Base-by-base conservation (phyloP, 2,329 filamentous ascomycete species). In the Colletotrichum viniferum region DNA sequence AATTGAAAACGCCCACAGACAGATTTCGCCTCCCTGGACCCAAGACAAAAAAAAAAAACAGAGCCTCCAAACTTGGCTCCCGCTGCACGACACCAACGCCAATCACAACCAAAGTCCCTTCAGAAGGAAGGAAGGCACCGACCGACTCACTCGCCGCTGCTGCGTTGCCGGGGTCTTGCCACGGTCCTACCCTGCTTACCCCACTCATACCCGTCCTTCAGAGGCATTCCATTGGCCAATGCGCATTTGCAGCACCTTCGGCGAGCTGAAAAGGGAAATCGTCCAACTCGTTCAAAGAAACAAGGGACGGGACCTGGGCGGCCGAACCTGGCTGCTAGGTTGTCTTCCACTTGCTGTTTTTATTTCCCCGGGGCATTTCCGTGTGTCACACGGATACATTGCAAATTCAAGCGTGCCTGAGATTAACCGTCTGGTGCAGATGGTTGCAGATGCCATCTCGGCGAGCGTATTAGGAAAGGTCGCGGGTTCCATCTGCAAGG, bases 41-140 rank as follows among this genome's bases (percentile, higher is more conserved):
- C 24, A 68, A n/a, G 55, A 18, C 52, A 32, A 38, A 62, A 12
- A 18, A 32, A 38, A 62, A 12, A 18, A 48, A 62, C 63, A 68
- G 73, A 75, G 73, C 73, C 73, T 73, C 73, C 69, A 73, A 75
- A 68, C 73, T 75, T 75, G 69, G 73, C 73, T 73, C 69, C 73
- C 69, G 73, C 69, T 36, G 61, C 32, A 63, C 58, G n/a, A 34
- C 13, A 63, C 21, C 14, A 36, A 63, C 32, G 16, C 61, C 61
- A 63, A 63, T 16, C 13, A 63, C 61, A 38, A 14, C 18, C 34
- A 43, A 52, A 52, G 43, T 52, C 24, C 21, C 55, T 26, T 30
- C 24, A 58, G 26, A 58, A 18, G 21, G 55, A 58, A 26, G 26
- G 9, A 58, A 58, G 55, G 26, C 24, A 58, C 55, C 55, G 55